Evolutionary conservation across 495 filamentous ascomycete species (phyloP).

Genomic region (Trichoderma erinaceum): DNA sequence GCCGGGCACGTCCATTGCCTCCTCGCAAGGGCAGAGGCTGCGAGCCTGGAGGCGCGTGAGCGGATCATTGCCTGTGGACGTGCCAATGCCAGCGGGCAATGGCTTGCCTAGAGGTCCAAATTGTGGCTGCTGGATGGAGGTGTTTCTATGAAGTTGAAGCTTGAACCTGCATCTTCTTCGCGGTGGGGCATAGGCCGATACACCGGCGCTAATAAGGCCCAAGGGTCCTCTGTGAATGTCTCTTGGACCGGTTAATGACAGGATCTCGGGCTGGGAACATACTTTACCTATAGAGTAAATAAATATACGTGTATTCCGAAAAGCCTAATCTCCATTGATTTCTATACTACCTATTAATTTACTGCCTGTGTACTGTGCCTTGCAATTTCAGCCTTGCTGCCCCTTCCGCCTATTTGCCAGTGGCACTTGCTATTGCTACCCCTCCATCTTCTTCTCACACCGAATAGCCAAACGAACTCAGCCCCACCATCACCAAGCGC

Average conservation of each 20-base stretch:
- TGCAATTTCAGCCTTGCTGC: too few relatives aligned
- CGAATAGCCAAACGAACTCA: background rate
- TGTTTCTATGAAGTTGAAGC: background rate
- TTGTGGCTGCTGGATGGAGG: too few relatives aligned
- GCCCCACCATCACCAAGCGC: background rate
- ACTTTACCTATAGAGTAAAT: too few relatives aligned
- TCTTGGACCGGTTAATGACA: background rate
- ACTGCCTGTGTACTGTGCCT: too few relatives aligned
- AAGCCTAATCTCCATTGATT: too few relatives aligned
- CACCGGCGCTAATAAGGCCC: background rate
- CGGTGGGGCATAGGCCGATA: background rate
- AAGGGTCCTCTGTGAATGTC: background rate
- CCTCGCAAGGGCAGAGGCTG: background rate
- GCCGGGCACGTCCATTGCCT: slow-evolving; percentile 11
- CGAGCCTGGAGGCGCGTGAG: slow-evolving; percentile 7
- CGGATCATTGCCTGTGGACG: slow-evolving; percentile 1
- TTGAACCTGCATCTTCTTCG: background rate
- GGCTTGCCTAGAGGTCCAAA: background rate
- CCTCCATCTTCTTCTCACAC: background rate
- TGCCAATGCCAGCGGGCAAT: background rate
- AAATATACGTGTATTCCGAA: too few relatives aligned
- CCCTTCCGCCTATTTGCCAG: too few relatives aligned
- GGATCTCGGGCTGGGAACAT: background rate
- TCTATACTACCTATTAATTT: too few relatives aligned
- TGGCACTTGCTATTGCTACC: background rate